Evolutionary conservation across 352 stramenopile genomes (phyloP).

Genomic region (Pythium phragmiticola): DNA sequence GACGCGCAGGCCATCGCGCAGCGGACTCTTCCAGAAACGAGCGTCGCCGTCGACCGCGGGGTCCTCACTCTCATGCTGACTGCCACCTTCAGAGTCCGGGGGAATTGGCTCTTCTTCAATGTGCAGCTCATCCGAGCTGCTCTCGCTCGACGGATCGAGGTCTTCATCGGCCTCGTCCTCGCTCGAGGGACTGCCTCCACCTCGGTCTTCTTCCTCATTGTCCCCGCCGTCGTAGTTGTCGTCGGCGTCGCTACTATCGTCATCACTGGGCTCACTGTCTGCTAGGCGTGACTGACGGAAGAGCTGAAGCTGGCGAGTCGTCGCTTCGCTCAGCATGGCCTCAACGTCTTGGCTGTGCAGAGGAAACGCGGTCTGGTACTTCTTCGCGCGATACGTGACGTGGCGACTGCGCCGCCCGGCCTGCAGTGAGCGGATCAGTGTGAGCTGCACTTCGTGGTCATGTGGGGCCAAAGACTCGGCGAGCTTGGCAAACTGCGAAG

Average conservation of each 20-base stretch:
- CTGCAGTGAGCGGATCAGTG: slow-evolving; percentile 59
- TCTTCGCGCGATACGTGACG: slow-evolving; percentile 35
- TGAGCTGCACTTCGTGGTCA: slow-evolving; percentile 48
- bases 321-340: slow-evolving; percentile 11
- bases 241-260: slow-evolving; percentile 32
- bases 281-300: background rate
- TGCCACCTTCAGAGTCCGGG: slow-evolving; percentile 19
- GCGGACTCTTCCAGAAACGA: slow-evolving; percentile 52
- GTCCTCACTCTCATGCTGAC: slow-evolving; percentile 9
- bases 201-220: background rate
- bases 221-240: slow-evolving; percentile 21
- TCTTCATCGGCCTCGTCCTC: slow-evolving; percentile 8
- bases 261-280: slow-evolving; percentile 14
- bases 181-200: background rate
- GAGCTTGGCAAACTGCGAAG: slow-evolving; percentile 61
- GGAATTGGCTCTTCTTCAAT: slow-evolving; percentile 16
- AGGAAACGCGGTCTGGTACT: slow-evolving; percentile 52
- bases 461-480: slow-evolving; percentile 52
- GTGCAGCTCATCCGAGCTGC: slow-evolving; percentile 12
- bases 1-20: slow-evolving; percentile 37
- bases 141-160: slow-evolving; percentile 13
- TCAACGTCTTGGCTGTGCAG: slow-evolving; percentile 44
- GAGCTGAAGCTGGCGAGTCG: slow-evolving; percentile 5
- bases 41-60: slow-evolving; percentile 1
- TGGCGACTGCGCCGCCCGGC: slow-evolving; percentile 41